These are phyloP conservation scores for Fusarium hainanense DNA, from an alignment of 2,329 filamentous ascomycete genomes.

Conservation along the genomic window DNA sequence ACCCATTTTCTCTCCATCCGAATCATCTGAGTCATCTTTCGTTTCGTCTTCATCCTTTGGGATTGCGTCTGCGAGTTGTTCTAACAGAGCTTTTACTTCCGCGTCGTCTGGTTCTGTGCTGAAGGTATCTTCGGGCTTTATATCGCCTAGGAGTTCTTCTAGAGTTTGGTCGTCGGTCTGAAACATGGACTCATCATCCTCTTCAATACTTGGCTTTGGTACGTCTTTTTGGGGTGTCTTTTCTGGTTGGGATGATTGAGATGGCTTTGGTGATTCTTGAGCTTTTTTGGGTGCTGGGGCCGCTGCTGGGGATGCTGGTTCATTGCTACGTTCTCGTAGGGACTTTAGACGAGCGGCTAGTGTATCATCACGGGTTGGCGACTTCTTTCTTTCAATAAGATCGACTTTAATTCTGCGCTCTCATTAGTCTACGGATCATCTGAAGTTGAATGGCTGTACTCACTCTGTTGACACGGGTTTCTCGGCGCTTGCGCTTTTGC, in stretches of 20 bases:
- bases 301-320: slow-evolving; percentile 39
- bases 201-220: slow-evolving; percentile 19
- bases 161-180: slow-evolving; percentile 64
- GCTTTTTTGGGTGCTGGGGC: slow-evolving; percentile 19
- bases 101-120: slow-evolving; percentile 44
- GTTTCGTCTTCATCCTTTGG: slow-evolving; percentile 41
- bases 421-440: no score
- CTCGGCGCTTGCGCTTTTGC: slow-evolving; percentile 49
- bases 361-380: slow-evolving; percentile 61
- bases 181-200: slow-evolving; percentile 54
- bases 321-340: slow-evolving; percentile 57
- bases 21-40: slow-evolving; percentile 54
- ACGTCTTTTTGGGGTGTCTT: neutral
- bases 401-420: slow-evolving; percentile 47
- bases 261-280: neutral
- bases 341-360: slow-evolving; percentile 64
- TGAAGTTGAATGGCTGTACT: neutral
- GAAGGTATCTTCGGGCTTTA: slow-evolving; percentile 51
- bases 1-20: slow-evolving; percentile 63
- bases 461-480: slow-evolving; percentile 57
- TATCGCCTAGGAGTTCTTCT: slow-evolving; percentile 62
- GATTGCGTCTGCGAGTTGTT: slow-evolving; percentile 51
- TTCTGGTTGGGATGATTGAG: slow-evolving; percentile 1
- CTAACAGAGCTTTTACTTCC: slow-evolving; percentile 52
- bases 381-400: slow-evolving; percentile 56